These are phyloP conservation scores for Diplosphaera chodatii DNA, from an alignment of 139 green algal genomes.

Conservation along the genomic window DNA sequence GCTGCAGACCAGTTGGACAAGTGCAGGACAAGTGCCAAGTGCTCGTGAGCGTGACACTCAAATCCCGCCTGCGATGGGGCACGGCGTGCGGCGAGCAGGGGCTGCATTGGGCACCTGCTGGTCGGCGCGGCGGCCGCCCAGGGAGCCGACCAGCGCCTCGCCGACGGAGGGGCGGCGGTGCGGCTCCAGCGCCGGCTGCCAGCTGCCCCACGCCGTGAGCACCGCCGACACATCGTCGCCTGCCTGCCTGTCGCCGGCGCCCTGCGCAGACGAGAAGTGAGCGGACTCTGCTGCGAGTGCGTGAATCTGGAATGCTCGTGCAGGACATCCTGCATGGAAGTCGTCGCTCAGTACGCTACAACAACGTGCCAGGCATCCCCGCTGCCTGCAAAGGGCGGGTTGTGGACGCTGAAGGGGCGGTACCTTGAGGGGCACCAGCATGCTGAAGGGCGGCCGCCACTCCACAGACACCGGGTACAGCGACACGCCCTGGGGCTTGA, in stretches of 20 bases:
- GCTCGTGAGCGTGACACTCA: background rate
- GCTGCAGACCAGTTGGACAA: no score
- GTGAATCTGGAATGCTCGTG: background rate
- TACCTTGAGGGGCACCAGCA: slow-evolving; percentile 36
- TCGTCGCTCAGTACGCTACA: no score
- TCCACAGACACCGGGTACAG: slow-evolving; percentile 59
- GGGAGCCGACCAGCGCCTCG: slow-evolving; percentile 67
- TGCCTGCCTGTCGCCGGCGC: slow-evolving; percentile 26
- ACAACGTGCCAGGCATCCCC: no score
- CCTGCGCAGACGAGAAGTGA: background rate
- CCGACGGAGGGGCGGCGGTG: slow-evolving; percentile 46
- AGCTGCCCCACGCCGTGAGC: slow-evolving; percentile 61
- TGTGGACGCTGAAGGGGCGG: no score
- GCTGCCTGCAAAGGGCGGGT: no score
- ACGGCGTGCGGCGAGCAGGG: no score
- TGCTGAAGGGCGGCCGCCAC: slow-evolving; percentile 66
- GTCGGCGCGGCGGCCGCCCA: slow-evolving; percentile 27
- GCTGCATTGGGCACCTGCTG: slow-evolving; percentile 12
- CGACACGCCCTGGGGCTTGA: background rate
- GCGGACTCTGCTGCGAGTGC: background rate
- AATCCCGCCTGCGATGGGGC: no score
- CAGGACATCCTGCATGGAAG: no score
- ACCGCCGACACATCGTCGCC: slow-evolving; percentile 49
- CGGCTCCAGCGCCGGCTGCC: slow-evolving; percentile 59
- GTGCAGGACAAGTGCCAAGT: background rate